Evolutionary conservation across 108 stramenopile species (phyloP).

Genomic region (Stephanodiscus triporus): DNA sequence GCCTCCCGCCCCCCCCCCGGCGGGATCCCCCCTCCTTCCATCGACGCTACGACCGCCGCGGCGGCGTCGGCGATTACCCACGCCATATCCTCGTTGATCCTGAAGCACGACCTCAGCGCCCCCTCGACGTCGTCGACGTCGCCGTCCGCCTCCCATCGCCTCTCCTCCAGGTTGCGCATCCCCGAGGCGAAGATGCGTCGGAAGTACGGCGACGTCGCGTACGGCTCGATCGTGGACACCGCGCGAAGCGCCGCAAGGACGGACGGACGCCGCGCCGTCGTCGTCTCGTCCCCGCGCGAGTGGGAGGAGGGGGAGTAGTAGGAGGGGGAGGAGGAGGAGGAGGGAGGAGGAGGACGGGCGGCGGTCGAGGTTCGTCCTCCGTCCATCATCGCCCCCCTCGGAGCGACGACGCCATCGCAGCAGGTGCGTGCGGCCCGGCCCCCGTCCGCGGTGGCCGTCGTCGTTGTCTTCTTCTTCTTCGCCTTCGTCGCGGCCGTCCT

Average conservation of each 20-base stretch:
- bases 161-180: neutral
- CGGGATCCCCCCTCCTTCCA: too few species aligned
- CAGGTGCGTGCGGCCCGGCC: too few species aligned
- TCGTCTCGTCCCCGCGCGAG: neutral
- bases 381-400: too few species aligned
- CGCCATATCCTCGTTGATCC: constrained; percentile 1
- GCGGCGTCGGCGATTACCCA: neutral
- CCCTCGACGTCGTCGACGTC: neutral
- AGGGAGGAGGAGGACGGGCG: too few species aligned
- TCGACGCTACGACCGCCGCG: neutral
- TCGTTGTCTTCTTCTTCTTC: too few species aligned
- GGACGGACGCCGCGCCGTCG: neutral
- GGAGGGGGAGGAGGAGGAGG: too few species aligned
- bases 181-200: neutral
- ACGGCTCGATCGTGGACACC: neutral
- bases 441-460: too few species aligned
- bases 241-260: neutral
- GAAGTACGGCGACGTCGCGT: constrained; percentile 5
- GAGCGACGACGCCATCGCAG: too few species aligned
- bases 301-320: too few species aligned
- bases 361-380: too few species aligned
- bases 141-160: neutral
- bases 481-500: too few species aligned
- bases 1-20: neutral
- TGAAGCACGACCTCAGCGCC: constrained; percentile 3